Conservation (phyloP, 257 asterid species). For the Orobanche coerulescens region DNA sequence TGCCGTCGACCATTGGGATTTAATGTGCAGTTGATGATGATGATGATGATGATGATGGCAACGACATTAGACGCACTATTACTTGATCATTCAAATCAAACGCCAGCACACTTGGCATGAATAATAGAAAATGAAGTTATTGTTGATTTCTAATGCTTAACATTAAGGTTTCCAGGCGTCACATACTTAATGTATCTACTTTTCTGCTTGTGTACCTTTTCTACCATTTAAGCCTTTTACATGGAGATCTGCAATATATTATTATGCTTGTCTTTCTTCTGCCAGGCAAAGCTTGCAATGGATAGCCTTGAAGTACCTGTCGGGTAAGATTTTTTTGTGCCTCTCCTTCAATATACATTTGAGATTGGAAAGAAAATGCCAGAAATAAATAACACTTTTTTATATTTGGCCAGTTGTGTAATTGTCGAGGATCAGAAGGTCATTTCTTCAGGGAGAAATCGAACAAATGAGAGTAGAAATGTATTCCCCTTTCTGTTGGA, state of each 20-base stretch:
- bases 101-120: background rate
- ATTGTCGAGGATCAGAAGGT: constrained; percentile 56
- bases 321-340: constrained; percentile 41
- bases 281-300: constrained; percentile 71
- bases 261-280: constrained; percentile 14
- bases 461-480: constrained; percentile 70
- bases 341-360: background rate
- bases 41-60: too few relatives aligned
- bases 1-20: too few relatives aligned
- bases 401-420: constrained; percentile 44
- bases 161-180: background rate
- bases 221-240: background rate
- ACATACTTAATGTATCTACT: background rate
- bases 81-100: background rate
- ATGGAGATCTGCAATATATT: background rate
- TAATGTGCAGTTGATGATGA: too few relatives aligned
- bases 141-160: background rate
- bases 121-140: background rate
- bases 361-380: constrained; percentile 6
- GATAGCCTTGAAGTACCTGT: constrained; percentile 83
- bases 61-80: background rate
- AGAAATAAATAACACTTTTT: background rate
- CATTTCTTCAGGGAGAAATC: constrained; percentile 73
- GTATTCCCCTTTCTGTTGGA: constrained; percentile 26
- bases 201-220: constrained; percentile 2